Base-by-base conservation (phyloP, 257 asterid species). In the Hygrophila difformis region DNA sequence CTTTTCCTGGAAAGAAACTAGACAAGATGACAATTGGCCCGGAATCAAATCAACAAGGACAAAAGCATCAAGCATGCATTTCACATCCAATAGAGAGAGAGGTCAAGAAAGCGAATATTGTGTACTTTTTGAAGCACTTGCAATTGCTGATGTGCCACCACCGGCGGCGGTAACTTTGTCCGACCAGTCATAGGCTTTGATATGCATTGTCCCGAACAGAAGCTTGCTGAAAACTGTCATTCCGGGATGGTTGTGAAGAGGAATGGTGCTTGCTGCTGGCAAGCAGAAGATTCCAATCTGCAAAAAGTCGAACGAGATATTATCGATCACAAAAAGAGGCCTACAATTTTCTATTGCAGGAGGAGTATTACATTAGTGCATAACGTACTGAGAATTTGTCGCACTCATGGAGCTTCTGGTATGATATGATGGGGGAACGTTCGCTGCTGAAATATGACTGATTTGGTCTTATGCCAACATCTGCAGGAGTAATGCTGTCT, bases 201-300 rank as follows among this genome's bases (percentile, higher is more conserved):
- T 72, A 58, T 84, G 97, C 97, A 88, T 84, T 5, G 76, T 73
- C 13, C 95, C 97, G 22, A 81, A 81, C 12, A 88, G 81, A 56
- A 88, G 78, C 72, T 81, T 88, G 78, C 95, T 71, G 57, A 88
- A 81, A 44, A 88, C 97, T 0, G 97, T 84, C 97, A 88, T 88
- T 29, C 80, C 95, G 3, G 97, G 97, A 64, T 88, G 97, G 75
- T 84, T 73, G 23, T 88, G 97, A 18, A 88, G 88, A 1, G 97
- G 97, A 34, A 88, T 88, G 39, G 84, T 93, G 41, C 84, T 76
- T 12, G 65, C 60, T 23, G 93, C 93, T 0, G 97, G 97, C 77
- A 88, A 73, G 68, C 97, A 88, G 67, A 88, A 88, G 45, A 88
- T 78, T 28, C 94, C 95, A 62, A 88, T 84, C 97, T 88, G 77